phyloP scores from a whole-genome alignment of 305 asterid species.

The Striga hermonthica region DNA sequence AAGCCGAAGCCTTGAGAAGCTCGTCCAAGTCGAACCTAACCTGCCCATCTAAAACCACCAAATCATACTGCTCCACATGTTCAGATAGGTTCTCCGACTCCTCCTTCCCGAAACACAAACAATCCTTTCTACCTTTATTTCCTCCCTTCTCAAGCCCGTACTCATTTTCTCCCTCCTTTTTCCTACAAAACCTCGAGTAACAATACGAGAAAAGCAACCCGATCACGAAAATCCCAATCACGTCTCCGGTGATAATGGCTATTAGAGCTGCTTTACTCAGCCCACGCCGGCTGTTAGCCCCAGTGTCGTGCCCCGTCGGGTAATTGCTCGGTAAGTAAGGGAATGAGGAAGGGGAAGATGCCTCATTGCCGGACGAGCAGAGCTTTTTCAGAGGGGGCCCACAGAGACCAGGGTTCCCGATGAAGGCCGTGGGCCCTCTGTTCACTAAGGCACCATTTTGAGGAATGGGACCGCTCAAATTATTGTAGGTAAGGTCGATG shows the following conservation, averaged over 20 bases:
- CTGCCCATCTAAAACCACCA: constrained; percentile 63
- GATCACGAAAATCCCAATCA: constrained; percentile 77
- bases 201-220: constrained; percentile 85
- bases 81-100: constrained; percentile 87
- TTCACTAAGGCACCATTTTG: constrained; percentile 87
- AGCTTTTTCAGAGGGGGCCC: constrained; percentile 83
- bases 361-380: constrained; percentile 53
- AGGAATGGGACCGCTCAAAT: constrained; percentile 79
- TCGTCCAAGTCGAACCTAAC: constrained; percentile 83
- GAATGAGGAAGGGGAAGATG: constrained; percentile 56
- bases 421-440: constrained; percentile 93
- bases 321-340: constrained; percentile 61
- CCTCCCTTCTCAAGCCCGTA: constrained; percentile 56
- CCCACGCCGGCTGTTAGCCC: constrained; percentile 41
- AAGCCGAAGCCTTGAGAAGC: constrained; percentile 90
- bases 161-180: constrained; percentile 42
- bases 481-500: constrained; percentile 77
- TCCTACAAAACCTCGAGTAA: constrained; percentile 57
- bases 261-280: constrained; percentile 55
- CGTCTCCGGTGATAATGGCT: constrained; percentile 71
- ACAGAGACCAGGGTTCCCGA: constrained; percentile 82
- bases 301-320: constrained; percentile 43
- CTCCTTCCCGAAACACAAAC: constrained; percentile 79
- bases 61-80: constrained; percentile 67
- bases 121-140: constrained; percentile 49